A percentile compares a stretch with the other conserved stretches of the same genome.
Conservation (phyloP, 1,284 basidiomycete genomes). For the Pterulicium gracile region DNA sequence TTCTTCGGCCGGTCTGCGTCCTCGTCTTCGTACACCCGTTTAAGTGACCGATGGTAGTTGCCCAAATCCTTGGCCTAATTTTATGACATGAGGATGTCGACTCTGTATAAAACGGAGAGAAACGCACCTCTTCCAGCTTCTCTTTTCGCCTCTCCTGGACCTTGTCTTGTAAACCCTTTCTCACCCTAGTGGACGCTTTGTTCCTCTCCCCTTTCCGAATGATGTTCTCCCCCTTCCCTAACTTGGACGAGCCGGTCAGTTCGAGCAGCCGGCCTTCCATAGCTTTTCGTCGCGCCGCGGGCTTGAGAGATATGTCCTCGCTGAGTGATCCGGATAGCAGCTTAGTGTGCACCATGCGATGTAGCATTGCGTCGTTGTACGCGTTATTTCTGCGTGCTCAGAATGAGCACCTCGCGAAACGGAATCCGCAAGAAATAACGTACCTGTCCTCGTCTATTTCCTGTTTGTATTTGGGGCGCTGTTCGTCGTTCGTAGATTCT, state of each 20-base stretch:
- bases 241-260: slow-evolving; percentile 46
- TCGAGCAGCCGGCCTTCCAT: slow-evolving; percentile 66
- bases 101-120: slow-evolving; percentile 5
- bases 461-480: slow-evolving; percentile 19
- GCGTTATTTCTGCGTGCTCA: slow-evolving; percentile 42
- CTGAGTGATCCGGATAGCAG: slow-evolving; percentile 62
- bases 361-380: slow-evolving; percentile 66
- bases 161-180: slow-evolving; percentile 56
- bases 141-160: slow-evolving; percentile 42
- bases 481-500: slow-evolving; percentile 18
- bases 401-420: slow-evolving; percentile 1
- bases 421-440: slow-evolving; percentile 1
- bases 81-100: slow-evolving; percentile 10
- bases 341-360: slow-evolving; percentile 67
- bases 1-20: slow-evolving; percentile 19
- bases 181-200: slow-evolving; percentile 55
- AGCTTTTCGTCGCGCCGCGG: slow-evolving; percentile 59
- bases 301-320: slow-evolving; percentile 44
- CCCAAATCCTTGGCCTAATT: slow-evolving; percentile 64
- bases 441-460: slow-evolving; percentile 39
- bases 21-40: slow-evolving; percentile 45
- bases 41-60: slow-evolving; percentile 70
- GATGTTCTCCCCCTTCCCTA: slow-evolving; percentile 59
- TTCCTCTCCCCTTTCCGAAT: slow-evolving; percentile 52
- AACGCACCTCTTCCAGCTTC: slow-evolving; percentile 52